These are phyloP conservation scores for Salinomyces thailandicus DNA, from an alignment of 2,329 filamentous ascomycete species.

Conservation along the genomic window DNA sequence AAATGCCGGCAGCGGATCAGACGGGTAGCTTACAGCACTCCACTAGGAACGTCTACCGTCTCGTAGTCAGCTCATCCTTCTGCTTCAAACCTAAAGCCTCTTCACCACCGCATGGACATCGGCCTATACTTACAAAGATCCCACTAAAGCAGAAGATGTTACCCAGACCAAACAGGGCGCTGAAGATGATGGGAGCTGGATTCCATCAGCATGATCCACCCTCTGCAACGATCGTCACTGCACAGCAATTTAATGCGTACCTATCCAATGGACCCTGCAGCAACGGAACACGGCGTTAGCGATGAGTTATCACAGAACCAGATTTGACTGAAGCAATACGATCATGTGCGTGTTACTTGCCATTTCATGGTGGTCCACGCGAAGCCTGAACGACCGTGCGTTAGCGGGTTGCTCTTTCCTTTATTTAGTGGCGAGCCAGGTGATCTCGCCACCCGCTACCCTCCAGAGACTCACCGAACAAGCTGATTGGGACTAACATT, in stretches of 20 bases:
- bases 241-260: constrained; percentile 22
- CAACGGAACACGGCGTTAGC: constrained; percentile 7
- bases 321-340: too few relatives aligned
- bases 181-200: constrained; percentile 41
- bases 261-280: constrained; percentile 41
- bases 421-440: constrained; percentile 4
- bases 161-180: constrained; percentile 34
- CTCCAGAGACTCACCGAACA: constrained; percentile 53
- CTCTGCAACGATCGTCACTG: constrained; percentile 2
- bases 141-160: constrained; percentile 66
- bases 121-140: constrained; percentile 24
- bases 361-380: constrained; percentile 68
- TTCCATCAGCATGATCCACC: constrained; percentile 8
- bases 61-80: constrained; percentile 8
- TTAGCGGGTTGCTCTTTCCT: constrained; percentile 13
- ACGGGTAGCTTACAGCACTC: constrained; percentile 36
- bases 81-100: too few relatives aligned
- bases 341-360: too few relatives aligned
- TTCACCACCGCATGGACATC: constrained; percentile 2
- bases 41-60: constrained; percentile 71
- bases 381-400: constrained; percentile 43
- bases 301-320: constrained; percentile 2
- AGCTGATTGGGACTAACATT: constrained; percentile 63
- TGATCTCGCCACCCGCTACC: too few relatives aligned
- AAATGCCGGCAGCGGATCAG: constrained; percentile 3